These are phyloP conservation scores for Phytophthora litchii DNA, from an alignment of 352 stramenopile species.

Conservation along the genomic window DNA sequence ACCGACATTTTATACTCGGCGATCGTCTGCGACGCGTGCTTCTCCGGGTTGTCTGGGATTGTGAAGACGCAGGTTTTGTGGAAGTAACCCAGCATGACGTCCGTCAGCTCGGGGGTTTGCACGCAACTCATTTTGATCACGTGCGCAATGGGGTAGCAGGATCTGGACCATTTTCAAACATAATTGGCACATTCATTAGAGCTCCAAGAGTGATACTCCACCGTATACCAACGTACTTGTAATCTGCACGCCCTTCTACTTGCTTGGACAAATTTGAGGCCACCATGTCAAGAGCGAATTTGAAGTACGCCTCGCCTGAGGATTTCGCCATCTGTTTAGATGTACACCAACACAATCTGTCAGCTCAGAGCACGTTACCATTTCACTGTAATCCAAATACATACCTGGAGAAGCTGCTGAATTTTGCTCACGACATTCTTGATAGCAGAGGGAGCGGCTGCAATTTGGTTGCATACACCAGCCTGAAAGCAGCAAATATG, in stretches of 20 bases:
- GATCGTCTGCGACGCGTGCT: constrained; percentile 56
- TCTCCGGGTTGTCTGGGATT: constrained; percentile 64
- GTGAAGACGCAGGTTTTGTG: constrained; percentile 79
- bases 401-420: constrained; percentile 60
- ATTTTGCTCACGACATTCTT: constrained; percentile 74
- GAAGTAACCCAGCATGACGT: constrained; percentile 76
- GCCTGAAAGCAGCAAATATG: constrained; percentile 36
- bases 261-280: constrained; percentile 76
- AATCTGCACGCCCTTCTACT: constrained; percentile 66
- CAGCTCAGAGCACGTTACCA: background rate
- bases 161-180: constrained; percentile 28
- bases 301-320: constrained; percentile 65
- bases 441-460: constrained; percentile 67
- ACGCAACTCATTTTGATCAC: constrained; percentile 84
- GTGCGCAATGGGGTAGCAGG: constrained; percentile 72
- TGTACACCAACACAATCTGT: background rate
- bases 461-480: constrained; percentile 85
- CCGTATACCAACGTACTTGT: constrained; percentile 58
- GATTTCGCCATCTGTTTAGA: constrained; percentile 50
- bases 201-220: background rate
- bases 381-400: no score
- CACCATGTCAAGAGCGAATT: constrained; percentile 75
- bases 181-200: constrained; percentile 2
- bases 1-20: constrained; percentile 71
- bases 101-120: constrained; percentile 69